Conservation (phyloP, 2,329 filamentous ascomycete genomes). For the Stromatinia cepivora region DNA sequence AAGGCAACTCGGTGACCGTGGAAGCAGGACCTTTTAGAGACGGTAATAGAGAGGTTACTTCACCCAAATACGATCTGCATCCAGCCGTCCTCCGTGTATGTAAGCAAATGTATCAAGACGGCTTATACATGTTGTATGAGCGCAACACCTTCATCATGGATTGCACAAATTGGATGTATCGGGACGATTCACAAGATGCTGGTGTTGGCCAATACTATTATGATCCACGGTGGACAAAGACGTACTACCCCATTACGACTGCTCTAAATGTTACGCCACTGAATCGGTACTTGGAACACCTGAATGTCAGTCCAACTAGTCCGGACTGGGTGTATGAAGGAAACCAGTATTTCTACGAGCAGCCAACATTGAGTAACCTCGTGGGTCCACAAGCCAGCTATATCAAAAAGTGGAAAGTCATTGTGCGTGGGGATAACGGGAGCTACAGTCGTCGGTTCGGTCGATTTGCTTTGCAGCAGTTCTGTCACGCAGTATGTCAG, state of each 20-base stretch:
- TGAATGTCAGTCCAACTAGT: neutral
- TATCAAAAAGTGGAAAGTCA: neutral
- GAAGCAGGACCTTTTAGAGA: neutral
- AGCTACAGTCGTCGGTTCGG: neutral
- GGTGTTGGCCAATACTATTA: too few relatives aligned
- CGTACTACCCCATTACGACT: neutral
- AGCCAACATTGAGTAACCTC: neutral
- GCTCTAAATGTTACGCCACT: neutral
- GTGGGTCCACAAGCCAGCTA: neutral
- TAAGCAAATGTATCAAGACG: neutral
- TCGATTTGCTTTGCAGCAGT: neutral
- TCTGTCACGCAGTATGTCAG: neutral
- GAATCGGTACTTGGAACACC: neutral
- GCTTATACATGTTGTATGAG: neutral
- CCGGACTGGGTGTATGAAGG: neutral
- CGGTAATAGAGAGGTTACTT: neutral
- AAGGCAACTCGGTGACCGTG: neutral
- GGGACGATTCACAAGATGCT: neutral
- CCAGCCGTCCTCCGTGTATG: neutral
- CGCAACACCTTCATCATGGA: constrained; percentile 3
- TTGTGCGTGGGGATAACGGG: neutral
- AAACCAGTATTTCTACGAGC: neutral
- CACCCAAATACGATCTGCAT: neutral
- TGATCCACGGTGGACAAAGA: too few relatives aligned
- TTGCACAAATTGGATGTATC: constrained; percentile 12